Evolutionary conservation across 805 yeast species (phyloP), one percentile per base, ranked within the genome.

Genomic region (Candida montana): DNA sequence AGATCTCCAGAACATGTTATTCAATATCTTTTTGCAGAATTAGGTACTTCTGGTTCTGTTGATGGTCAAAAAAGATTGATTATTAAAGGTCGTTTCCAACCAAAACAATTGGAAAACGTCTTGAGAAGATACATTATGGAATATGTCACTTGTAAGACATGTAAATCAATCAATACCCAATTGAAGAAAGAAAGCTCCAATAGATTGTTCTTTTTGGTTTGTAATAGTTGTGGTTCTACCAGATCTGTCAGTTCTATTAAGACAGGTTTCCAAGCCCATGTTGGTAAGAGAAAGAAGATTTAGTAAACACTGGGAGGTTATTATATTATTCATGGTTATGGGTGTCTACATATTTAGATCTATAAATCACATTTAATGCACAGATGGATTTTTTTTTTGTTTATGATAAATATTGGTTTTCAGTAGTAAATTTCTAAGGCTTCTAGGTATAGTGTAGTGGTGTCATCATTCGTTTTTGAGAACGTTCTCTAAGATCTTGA

Each of bases 181-280:
- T 77, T 93, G 65, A 86, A 83, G 74, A 90, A 95, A 71, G 99
- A 93, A 71, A 83, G 86, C 55, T 83, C 93, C 46, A 93, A 90
- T 74, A 86, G 99, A 74, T 78, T 93, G 69, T 95, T 87, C 73
- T 93, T 93, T 75, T 76, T 93, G 75, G 95, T 90, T 58, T 93
- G 99, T 76, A 89, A 90, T 63, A 86, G 95, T 43, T 93, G 99
- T 77, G 99, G 99, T 54, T 86, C 96, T 37, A 81, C 97, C 37
- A 83, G 96, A 71, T 89, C 97, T 38, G 99, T 93, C 44, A 80
- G 93, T 54, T 88, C 96, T 35, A 93, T 93, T 68, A 93, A 95
- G 80, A 87, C 97, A 37, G 99, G 99, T 83, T 93, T 87, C 95
- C 96, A 90, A 74, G 99, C 99, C 55, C 91, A 86, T 62, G 81